A percentile compares a stretch with the other conserved stretches of the same genome.
Evolutionary conservation across 148 eudicot genomes (phyloP).

Genomic region (Camellia granthamiana): DNA sequence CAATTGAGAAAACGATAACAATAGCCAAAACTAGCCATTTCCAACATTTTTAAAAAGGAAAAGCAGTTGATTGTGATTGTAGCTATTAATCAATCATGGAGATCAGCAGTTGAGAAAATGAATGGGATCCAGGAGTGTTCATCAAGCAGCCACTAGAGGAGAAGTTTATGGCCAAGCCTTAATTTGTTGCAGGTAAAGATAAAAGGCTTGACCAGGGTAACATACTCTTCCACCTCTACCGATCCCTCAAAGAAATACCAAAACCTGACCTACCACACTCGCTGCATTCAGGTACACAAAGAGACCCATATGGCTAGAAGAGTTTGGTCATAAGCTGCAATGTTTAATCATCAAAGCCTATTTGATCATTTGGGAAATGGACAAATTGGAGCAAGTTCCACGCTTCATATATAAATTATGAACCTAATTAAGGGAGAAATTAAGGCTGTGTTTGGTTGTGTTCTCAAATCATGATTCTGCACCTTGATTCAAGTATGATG

Average conservation of each 20-base stretch:
- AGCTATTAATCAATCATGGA: constrained; percentile 19
- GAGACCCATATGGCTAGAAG: no score
- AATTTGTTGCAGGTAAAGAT: constrained; percentile 14
- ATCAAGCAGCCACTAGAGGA: constrained; percentile 10
- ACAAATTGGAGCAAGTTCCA: no score
- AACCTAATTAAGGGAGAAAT: no score
- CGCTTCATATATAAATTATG: no score
- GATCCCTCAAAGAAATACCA: background rate
- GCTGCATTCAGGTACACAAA: constrained; percentile 10
- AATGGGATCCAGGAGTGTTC: background rate
- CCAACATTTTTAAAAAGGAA: no score
- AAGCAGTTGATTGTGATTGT: background rate
- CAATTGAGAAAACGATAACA: no score
- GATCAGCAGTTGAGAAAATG: constrained; percentile 10
- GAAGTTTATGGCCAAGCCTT: constrained; percentile 24
- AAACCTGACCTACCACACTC: constrained; percentile 12
- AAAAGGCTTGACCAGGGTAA: constrained; percentile 21
- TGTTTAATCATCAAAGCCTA: constrained; percentile 26
- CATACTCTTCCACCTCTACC: constrained; percentile 16
- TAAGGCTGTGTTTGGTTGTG: no score
- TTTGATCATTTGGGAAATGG: constrained; percentile 15
- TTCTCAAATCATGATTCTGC: no score
- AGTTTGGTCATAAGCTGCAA: constrained; percentile 8
- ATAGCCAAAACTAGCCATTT: no score
- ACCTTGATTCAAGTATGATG: no score